phyloP scores from a whole-genome alignment of 164 flowering plant genomes.

The Kingdonia uniflora region DNA sequence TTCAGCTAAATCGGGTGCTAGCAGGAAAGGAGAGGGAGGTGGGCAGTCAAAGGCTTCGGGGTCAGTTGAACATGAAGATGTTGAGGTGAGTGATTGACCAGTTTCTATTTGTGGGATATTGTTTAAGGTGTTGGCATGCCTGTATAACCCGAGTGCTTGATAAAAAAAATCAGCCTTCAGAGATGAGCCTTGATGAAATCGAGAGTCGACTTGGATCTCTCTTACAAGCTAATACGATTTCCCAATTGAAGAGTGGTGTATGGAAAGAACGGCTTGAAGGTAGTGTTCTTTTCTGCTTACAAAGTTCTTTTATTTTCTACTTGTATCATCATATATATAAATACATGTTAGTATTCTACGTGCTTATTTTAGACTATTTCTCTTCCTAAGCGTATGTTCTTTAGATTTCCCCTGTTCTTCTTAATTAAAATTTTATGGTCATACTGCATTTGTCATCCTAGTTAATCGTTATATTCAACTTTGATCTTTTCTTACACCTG shows the following conservation, averaged over 20 bases:
- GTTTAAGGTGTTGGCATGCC: no score
- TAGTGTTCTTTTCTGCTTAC: slow-evolving; percentile 12
- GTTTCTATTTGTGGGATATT: no score
- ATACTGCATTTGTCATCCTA: no score
- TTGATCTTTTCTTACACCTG: no score
- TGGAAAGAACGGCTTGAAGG: slow-evolving; percentile 99
- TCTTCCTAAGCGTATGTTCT: no score
- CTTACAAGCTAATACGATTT: slow-evolving; percentile 55
- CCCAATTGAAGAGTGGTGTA: slow-evolving; percentile 79
- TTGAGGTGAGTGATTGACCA: slow-evolving; percentile 50
- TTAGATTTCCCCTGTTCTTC: no score
- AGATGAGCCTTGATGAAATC: slow-evolving; percentile 95
- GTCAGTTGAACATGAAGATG: slow-evolving; percentile 62
- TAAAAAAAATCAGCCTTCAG: slow-evolving; percentile 61
- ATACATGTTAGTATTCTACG: background rate
- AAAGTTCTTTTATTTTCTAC: background rate
- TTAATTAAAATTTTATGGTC: no score
- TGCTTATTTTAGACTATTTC: no score
- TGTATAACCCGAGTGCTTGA: background rate
- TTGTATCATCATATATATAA: no score
- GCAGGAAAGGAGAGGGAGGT: slow-evolving; percentile 60
- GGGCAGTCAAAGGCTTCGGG: slow-evolving; percentile 39
- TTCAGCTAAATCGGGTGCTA: slow-evolving; percentile 37
- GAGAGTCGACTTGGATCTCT: slow-evolving; percentile 78
- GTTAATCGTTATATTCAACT: no score